A percentile compares a stretch with the other conserved stretches of the same genome.
phyloP scores from a whole-genome alignment of 768 basidiomycete species.

The Trametes gibbosa region DNA sequence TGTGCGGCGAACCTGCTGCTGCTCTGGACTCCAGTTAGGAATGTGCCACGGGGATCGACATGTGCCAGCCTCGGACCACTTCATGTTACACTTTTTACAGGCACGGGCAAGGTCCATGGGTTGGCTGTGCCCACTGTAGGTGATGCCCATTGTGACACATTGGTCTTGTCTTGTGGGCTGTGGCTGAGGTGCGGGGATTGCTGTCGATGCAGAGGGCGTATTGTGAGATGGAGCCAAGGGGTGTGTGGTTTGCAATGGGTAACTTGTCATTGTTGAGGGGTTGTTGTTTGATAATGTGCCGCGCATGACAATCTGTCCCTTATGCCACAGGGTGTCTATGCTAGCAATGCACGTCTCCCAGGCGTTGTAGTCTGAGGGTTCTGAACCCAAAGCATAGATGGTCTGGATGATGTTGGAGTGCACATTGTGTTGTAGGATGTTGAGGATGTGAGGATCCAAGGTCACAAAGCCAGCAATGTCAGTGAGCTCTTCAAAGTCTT shows the following conservation, averaged over 20 bases:
- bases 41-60: too few relatives aligned
- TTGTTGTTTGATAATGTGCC: not conserved
- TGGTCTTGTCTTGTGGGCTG: not conserved
- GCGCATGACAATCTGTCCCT: too few relatives aligned
- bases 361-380: not conserved
- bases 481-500: not conserved
- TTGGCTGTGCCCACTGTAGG: conserved; percentile 17
- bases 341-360: not conserved
- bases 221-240: not conserved
- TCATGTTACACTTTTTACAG: not conserved
- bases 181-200: not conserved
- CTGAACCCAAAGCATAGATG: too few relatives aligned
- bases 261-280: not conserved
- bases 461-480: not conserved
- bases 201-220: not conserved
- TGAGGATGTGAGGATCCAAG: not conserved
- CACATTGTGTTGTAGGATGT: not conserved
- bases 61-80: conserved; percentile 3
- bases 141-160: not conserved
- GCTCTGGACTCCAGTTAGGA: not conserved
- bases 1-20: not conserved
- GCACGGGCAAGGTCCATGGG: conserved; percentile 20
- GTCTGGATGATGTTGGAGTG: too few relatives aligned
- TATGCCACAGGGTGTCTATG: not conserved
- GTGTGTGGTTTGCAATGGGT: not conserved